These are phyloP conservation scores for Lathyrus oleraceus DNA, from an alignment of 306 rosid genomes.

Conservation along the genomic window DNA sequence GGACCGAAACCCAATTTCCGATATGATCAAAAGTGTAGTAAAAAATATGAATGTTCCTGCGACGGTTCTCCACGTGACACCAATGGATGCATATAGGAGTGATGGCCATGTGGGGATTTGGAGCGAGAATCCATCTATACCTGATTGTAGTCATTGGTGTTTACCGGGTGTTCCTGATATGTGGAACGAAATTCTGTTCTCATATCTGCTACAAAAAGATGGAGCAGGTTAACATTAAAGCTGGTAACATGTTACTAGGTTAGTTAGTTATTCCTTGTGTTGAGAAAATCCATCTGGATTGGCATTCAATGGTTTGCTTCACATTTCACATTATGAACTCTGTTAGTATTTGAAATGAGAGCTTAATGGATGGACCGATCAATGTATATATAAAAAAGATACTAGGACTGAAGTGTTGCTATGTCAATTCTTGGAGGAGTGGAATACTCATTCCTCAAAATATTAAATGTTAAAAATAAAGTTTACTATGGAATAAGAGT, in stretches of 20 bases:
- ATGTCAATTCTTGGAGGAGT: no score
- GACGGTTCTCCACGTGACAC: slow-evolving; percentile 62
- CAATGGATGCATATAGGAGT: slow-evolving; percentile 72
- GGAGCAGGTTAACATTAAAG: slow-evolving; percentile 22
- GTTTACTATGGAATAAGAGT: no score
- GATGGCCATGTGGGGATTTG: slow-evolving; percentile 87
- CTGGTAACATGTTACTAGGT: slow-evolving; percentile 9
- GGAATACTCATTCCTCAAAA: no score
- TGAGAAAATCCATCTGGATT: not conserved
- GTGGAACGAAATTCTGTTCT: slow-evolving; percentile 91
- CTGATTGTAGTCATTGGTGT: slow-evolving; percentile 99
- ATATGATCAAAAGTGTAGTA: slow-evolving; percentile 55
- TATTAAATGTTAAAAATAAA: no score
- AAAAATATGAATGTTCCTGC: slow-evolving; percentile 56
- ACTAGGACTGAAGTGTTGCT: no score
- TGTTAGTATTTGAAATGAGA: no score
- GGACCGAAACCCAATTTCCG: slow-evolving; percentile 62
- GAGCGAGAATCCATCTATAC: slow-evolving; percentile 75
- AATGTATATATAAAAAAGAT: no score
- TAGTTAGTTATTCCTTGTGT: not conserved
- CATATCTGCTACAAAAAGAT: slow-evolving; percentile 44
- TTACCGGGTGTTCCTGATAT: slow-evolving; percentile 97
- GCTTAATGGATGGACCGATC: no score
- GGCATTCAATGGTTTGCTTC: no score
- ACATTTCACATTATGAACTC: no score